These are phyloP conservation scores for Boeremia exigua DNA, from an alignment of 2,329 filamentous ascomycete species.

Conservation along the genomic window DNA sequence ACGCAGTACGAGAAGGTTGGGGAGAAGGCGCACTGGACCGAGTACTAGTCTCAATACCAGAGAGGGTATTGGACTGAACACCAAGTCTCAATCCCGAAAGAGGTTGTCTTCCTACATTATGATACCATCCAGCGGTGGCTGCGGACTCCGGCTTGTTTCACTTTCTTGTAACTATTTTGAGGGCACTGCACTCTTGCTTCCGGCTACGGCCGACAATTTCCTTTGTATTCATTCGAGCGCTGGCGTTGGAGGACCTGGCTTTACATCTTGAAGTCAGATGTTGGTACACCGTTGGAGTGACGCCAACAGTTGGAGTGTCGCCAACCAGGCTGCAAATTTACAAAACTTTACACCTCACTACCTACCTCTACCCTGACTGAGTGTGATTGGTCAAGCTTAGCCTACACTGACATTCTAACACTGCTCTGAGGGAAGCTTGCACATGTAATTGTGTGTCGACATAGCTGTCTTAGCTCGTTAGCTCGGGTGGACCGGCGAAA, in stretches of 20 bases:
- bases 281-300: neutral
- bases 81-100: too few species aligned
- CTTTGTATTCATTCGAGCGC: neutral
- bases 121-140: neutral
- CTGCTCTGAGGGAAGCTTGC: too few species aligned
- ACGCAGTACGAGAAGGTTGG: slow-evolving; percentile 42
- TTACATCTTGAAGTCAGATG: neutral
- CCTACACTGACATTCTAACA: too few species aligned
- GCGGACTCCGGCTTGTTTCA: neutral
- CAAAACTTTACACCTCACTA: too few species aligned
- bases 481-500: neutral
- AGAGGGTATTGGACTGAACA: neutral
- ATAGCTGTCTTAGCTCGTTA: too few species aligned
- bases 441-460: too few species aligned
- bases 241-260: neutral
- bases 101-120: too few species aligned
- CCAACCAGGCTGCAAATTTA: too few species aligned
- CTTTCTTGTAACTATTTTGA: neutral
- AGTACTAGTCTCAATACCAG: slow-evolving; percentile 23
- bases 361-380: too few species aligned
- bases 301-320: too few species aligned
- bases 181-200: neutral
- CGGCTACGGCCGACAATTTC: neutral
- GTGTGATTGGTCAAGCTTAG: too few species aligned
- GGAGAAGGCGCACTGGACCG: slow-evolving; percentile 40